phyloP scores from a whole-genome alignment of 257 asterid genomes.

The Prunella vulgaris region DNA sequence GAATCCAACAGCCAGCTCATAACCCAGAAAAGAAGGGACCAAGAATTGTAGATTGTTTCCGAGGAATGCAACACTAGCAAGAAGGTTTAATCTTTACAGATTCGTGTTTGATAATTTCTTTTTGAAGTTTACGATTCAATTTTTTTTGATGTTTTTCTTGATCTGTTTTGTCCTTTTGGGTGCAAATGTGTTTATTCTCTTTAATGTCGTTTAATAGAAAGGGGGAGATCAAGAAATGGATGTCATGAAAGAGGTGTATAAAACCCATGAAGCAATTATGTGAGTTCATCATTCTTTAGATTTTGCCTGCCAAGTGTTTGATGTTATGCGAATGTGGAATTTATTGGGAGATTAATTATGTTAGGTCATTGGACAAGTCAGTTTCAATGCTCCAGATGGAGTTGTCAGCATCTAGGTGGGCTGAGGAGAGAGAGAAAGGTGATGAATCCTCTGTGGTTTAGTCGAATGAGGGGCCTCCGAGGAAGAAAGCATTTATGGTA shows the following conservation, averaged over 20 bases:
- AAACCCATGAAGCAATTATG: conserved; percentile 87
- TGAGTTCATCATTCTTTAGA: conserved; percentile 32
- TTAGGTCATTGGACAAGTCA: conserved; percentile 84
- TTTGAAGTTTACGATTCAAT: neutral
- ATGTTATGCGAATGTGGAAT: conserved; percentile 10
- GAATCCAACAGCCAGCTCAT: conserved; percentile 72
- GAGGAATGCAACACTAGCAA: conserved; percentile 61
- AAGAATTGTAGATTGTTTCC: conserved; percentile 84
- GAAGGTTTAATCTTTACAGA: conserved; percentile 35
- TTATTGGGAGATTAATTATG: conserved; percentile 10
- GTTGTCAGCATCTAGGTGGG: conserved; percentile 63
- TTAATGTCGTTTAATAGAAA: conserved; percentile 37
- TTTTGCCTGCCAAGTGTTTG: neutral
- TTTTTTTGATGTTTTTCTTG: neutral
- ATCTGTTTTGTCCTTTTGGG: no score
- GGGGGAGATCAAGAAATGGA: conserved; percentile 59
- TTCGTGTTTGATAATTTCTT: neutral
- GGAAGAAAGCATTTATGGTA: conserved; percentile 77
- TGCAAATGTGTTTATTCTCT: conserved; percentile 1
- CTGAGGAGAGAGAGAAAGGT: conserved; percentile 36
- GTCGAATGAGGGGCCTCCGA: conserved; percentile 35
- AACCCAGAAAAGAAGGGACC: conserved; percentile 67
- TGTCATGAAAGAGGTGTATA: conserved; percentile 78
- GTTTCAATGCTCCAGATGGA: conserved; percentile 92
- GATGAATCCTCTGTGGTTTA: conserved; percentile 34